Base-by-base conservation (phyloP, 345 rosid genomes). In the Linum lewisii region DNA sequence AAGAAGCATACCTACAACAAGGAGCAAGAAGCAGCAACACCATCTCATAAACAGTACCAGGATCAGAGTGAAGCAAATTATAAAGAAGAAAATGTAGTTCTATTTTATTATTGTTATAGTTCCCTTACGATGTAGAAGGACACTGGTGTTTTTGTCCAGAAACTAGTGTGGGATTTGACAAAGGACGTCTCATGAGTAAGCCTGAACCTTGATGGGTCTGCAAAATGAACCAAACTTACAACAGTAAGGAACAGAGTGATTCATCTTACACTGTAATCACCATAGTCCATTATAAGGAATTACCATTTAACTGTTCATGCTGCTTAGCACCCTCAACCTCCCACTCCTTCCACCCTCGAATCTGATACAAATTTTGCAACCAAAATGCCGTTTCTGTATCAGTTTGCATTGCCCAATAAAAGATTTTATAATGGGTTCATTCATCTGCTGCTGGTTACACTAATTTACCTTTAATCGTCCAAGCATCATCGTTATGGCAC, bases 151-250 rank as follows among this genome's bases (percentile, higher is more conserved):
- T 57, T 73, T 8, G 72, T 81, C 88, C 87, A 84, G 62, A 76
- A 50, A 69, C 73, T 76, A 44, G 83, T 76, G 75, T 93, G 95
- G 45, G 73, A 82, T 71, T 63, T 73, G 1, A 94, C 87, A 68
- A 94, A 94, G n/a, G 99, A 90, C 45, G 87, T 80, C 79, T 94
- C 95, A 10, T 85, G 92, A 59, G 99, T 85, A 50, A 94, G 97
- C 77, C 97, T 80, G 75, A 89, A 84, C 62, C 92, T 85, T 38
- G 78, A 42, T 57, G 90, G 83, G 69, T 87, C 99, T 90, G 72
- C 32, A 61, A 65, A 51, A 58, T 20, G 19, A 21, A 49, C 10
- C 6, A 57, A 21, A 55, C 25, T n/a, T 37, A 0, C 42, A 29
- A 29, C n/a, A n/a, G n/a, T n/a, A 29, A 5, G 7, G 34, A 29